These are phyloP conservation scores for Sphagnum fallax DNA, from an alignment of 228 moss, liverwort and hornwort genomes.

Conservation along the genomic window DNA sequence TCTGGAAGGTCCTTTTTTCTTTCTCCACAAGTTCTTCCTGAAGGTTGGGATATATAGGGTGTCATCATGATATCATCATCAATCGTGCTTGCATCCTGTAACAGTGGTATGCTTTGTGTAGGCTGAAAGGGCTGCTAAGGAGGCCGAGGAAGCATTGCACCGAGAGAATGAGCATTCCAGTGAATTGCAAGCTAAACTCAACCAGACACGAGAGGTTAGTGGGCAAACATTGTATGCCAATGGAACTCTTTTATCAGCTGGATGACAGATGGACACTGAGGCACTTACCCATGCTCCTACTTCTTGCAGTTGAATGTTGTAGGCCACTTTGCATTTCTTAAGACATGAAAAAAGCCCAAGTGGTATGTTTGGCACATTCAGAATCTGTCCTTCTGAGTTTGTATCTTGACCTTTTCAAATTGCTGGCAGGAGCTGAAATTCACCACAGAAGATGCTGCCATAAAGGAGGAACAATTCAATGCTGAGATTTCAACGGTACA, in stretches of 20 bases:
- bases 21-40: too few species aligned
- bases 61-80: too few species aligned
- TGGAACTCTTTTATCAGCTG: too few species aligned
- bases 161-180: slow-evolving; percentile 57
- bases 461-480: slow-evolving; percentile 75
- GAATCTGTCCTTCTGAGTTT: neutral
- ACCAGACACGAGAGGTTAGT: slow-evolving; percentile 74
- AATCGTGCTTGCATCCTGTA: too few species aligned
- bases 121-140: slow-evolving; percentile 73
- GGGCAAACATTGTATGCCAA: neutral
- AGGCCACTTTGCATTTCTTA: too few species aligned
- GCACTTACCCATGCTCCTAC: too few species aligned
- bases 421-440: slow-evolving; percentile 74
- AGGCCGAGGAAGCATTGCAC: slow-evolving; percentile 48
- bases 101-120: slow-evolving; percentile 11
- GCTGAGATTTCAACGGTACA: slow-evolving; percentile 88
- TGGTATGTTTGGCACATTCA: neutral
- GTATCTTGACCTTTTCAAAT: neutral
- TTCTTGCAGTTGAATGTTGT: too few species aligned
- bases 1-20: neutral
- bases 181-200: slow-evolving; percentile 76
- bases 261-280: too few species aligned
- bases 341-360: neutral
- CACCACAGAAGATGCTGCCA: slow-evolving; percentile 70
- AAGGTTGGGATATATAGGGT: too few species aligned